These are phyloP conservation scores for Aspergillus bertholletiae DNA, from an alignment of 495 filamentous ascomycete genomes.

Conservation along the genomic window DNA sequence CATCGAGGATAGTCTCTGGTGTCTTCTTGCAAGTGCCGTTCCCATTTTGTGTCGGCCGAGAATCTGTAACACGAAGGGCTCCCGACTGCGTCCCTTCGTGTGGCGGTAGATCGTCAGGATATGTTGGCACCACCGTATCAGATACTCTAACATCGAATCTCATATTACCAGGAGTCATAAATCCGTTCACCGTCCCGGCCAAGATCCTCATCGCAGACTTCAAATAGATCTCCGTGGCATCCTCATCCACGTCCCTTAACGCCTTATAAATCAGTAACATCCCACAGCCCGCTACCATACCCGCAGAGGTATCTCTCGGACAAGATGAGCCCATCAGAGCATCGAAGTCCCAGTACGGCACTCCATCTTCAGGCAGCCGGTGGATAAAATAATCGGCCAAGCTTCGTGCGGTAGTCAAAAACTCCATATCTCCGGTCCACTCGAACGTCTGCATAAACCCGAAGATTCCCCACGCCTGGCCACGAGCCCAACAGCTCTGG, in stretches of 20 bases:
- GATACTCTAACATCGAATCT: slow-evolving; percentile 2
- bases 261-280: slow-evolving; percentile 36
- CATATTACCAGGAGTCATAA: slow-evolving; percentile 9
- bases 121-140: background rate
- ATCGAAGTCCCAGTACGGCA: slow-evolving; percentile 43
- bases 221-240: slow-evolving; percentile 19
- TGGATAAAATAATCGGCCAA: slow-evolving; percentile 37
- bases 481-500: slow-evolving; percentile 39
- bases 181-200: slow-evolving; percentile 23
- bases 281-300: slow-evolving; percentile 40
- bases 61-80: background rate
- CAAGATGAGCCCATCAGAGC: slow-evolving; percentile 20
- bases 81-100: background rate
- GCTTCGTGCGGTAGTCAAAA: slow-evolving; percentile 29
- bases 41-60: background rate
- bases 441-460: slow-evolving; percentile 40
- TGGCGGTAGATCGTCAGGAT: slow-evolving; percentile 1
- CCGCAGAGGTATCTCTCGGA: slow-evolving; percentile 39
- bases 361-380: slow-evolving; percentile 25
- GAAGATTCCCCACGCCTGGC: slow-evolving; percentile 44
- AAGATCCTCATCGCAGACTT: slow-evolving; percentile 29
- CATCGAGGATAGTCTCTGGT: slow-evolving; percentile 19
- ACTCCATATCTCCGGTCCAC: slow-evolving; percentile 34
- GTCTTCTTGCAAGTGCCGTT: background rate
- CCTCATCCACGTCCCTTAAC: background rate